A percentile compares a stretch with the other conserved stretches of the same genome.
phyloP scores from a whole-genome alignment of 495 filamentous ascomycete species.

The Daldinia vernicosa region DNA sequence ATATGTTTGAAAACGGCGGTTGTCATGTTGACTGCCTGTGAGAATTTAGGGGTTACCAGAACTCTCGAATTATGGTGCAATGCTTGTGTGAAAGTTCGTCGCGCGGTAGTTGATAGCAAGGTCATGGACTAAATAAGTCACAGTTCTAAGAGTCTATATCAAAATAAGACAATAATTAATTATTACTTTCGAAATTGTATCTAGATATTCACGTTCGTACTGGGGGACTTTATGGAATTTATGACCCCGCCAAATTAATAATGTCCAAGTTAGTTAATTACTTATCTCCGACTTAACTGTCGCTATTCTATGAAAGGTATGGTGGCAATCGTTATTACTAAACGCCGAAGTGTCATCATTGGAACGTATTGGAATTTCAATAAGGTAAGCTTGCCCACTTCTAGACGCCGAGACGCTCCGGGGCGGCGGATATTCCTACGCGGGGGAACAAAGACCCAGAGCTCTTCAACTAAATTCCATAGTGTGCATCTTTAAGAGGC shows the following conservation, averaged over 20 bases:
- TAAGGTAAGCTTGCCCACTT: constrained; percentile 11
- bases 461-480: background rate
- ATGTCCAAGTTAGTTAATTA: constrained; percentile 4
- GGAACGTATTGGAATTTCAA: constrained; percentile 19
- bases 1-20: constrained; percentile 46
- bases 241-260: constrained; percentile 13
- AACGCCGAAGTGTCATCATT: constrained; percentile 33
- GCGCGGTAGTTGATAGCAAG: constrained; percentile 15
- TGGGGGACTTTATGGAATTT: background rate
- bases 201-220: background rate
- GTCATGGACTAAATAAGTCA: constrained; percentile 16
- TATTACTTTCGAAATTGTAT: background rate
- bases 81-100: constrained; percentile 23
- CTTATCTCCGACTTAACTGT: constrained; percentile 1
- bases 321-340: constrained; percentile 9
- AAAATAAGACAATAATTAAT: background rate
- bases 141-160: background rate
- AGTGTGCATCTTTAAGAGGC: too few species aligned
- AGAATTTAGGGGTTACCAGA: background rate
- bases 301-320: background rate
- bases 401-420: constrained; percentile 18
- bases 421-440: constrained; percentile 19
- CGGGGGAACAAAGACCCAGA: constrained; percentile 24
- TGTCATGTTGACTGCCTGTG: constrained; percentile 40
- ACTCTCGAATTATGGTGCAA: constrained; percentile 6